Base-by-base conservation (phyloP, 2,329 filamentous ascomycete species). In the Hypoxylon rubiginosum region DNA sequence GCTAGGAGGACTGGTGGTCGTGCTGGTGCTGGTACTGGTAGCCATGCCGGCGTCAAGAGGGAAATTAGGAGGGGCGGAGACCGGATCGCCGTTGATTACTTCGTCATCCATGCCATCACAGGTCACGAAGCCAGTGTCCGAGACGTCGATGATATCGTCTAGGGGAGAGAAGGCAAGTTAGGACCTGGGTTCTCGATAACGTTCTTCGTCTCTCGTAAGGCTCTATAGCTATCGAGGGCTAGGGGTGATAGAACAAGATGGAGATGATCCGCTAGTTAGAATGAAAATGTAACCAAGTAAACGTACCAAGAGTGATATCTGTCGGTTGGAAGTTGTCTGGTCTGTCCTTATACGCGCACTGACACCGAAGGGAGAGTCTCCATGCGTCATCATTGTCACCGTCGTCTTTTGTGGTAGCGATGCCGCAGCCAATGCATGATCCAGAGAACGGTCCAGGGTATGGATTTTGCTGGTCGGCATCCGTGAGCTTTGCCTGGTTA, bases 401-500 rank as follows among this genome's bases (percentile, higher is more conserved):
- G 4, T 19, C n/a, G 5, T n/a, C 1, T n/a, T 10, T 19, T n/a
- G 39, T 43, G 3, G 43, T 15, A 1, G 43, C 43, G 19, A 48
- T 36, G 17, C 49, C 58, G 36, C 53, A 66, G 11, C 15, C 15
- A 10, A 28, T 11, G 10, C 63, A 66, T 0, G 48, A 46, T 1
- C 26, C 2, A 4, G 39, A 36, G 32, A 66, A 60, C 1, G 8
- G 4, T 13, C 41, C 46, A 15, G 19, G 24, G 19, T 13, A 51
- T 26, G 2, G 24, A 2, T 10, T 2, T 34, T 32, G 30, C 19
- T 10, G 41, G 2, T 32, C 21, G 53, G 45, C 13, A 0, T 19
- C 1, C 54, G 39, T 43, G 15, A 49, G 46, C 8, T 30, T 1
- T 6, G 46, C 24, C 15, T 30, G 48, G 6, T 64, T 32, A 2